These are phyloP conservation scores for Periconia digitata DNA, from an alignment of 2,329 filamentous ascomycete species.

Conservation along the genomic window DNA sequence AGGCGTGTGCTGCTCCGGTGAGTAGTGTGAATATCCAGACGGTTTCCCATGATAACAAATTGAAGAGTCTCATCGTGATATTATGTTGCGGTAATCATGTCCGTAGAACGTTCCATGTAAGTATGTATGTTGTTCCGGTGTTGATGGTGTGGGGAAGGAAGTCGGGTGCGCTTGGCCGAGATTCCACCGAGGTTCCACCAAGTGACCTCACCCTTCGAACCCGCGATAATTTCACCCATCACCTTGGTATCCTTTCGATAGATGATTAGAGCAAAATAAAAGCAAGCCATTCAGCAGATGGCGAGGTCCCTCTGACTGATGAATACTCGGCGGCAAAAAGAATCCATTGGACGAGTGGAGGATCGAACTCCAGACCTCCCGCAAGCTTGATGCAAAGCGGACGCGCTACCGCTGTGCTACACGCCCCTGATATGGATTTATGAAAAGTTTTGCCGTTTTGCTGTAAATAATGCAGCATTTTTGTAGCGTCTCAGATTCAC, in stretches of 20 bases:
- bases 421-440: conserved; percentile 19
- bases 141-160: background rate
- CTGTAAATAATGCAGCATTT: too few species aligned
- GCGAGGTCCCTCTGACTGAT: too few species aligned
- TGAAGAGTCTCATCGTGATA: conserved; percentile 29
- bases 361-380: conserved; percentile 40
- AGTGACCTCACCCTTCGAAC: too few species aligned
- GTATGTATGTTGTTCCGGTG: background rate
- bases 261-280: background rate
- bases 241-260: too few species aligned
- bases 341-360: conserved; percentile 24
- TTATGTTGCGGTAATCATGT: conserved; percentile 2
- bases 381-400: conserved; percentile 40
- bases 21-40: conserved; percentile 29
- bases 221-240: background rate
- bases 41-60: conserved; percentile 25
- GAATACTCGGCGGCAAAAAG: too few species aligned
- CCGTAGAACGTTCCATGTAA: background rate
- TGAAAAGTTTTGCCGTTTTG: background rate
- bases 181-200: background rate
- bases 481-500: too few species aligned
- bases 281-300: too few species aligned
- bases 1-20: conserved; percentile 59
- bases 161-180: background rate
- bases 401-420: conserved; percentile 45